phyloP scores from a whole-genome alignment of 495 filamentous ascomycete genomes.

The Aspergillus conjunctus region DNA sequence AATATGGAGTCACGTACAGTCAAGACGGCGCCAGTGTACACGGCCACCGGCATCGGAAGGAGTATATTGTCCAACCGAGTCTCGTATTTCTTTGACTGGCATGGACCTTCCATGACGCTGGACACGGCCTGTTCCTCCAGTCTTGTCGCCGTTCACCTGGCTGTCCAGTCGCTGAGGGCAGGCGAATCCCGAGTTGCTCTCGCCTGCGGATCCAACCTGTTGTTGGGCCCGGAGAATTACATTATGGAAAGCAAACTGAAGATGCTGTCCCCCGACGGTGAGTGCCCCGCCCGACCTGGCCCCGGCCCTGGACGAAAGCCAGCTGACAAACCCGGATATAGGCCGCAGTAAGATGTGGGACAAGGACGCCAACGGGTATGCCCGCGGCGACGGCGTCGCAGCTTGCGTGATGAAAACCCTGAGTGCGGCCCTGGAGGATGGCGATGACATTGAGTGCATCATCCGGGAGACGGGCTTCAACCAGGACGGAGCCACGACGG shows the following conservation, averaged over 20 bases:
- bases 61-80: constrained; percentile 49
- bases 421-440: constrained; percentile 19
- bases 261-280: too few relatives aligned
- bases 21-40: constrained; percentile 45
- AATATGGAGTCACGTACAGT: too few relatives aligned
- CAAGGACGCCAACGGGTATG: constrained; percentile 34
- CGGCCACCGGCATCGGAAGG: constrained; percentile 47
- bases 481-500: constrained; percentile 32
- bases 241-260: constrained; percentile 6
- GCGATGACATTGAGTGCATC: constrained; percentile 28
- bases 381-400: constrained; percentile 37
- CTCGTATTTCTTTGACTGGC: constrained; percentile 53
- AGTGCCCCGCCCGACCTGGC: too few relatives aligned
- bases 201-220: constrained; percentile 29
- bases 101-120: constrained; percentile 49
- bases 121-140: constrained; percentile 57
- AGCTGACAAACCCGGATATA: constrained; percentile 1
- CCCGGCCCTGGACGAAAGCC: constrained; percentile 10
- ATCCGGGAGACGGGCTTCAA: too few relatives aligned
- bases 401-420: constrained; percentile 31
- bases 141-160: constrained; percentile 37
- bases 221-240: constrained; percentile 21
- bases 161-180: constrained; percentile 34
- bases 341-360: constrained; percentile 31
- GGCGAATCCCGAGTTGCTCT: constrained; percentile 34